phyloP scores from a whole-genome alignment of 148 eudicot species.

The Suaeda aralocaspica region DNA sequence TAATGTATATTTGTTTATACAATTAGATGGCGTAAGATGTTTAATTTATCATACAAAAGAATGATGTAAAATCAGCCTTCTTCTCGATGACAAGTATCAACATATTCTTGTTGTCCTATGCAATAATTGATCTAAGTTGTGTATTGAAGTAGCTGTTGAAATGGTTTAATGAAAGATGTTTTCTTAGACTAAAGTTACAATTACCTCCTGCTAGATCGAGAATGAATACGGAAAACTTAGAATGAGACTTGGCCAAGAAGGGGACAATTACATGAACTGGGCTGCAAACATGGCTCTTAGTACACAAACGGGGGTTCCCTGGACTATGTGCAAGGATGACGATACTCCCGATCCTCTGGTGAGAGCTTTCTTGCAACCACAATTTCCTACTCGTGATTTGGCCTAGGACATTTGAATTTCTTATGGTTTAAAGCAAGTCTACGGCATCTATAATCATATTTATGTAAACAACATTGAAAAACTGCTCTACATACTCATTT shows the following conservation, averaged over 20 bases:
- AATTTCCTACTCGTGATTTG: not conserved
- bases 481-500: not conserved
- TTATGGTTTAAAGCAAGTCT: not conserved
- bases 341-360: slow-evolving; percentile 95
- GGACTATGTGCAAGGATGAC: slow-evolving; percentile 96
- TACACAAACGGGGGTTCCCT: slow-evolving; percentile 80
- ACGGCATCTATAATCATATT: not conserved
- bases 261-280: slow-evolving; percentile 77
- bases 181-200: not conserved
- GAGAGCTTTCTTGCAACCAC: slow-evolving; percentile 13
- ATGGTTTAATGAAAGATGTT: too few species aligned
- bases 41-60: not conserved
- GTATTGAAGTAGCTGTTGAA: not conserved
- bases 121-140: not conserved
- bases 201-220: slow-evolving; percentile 53
- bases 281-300: slow-evolving; percentile 88
- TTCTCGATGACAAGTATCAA: not conserved
- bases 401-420: not conserved
- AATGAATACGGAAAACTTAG: slow-evolving; percentile 72
- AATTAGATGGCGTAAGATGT: not conserved
- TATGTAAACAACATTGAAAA: not conserved
- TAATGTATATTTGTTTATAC: not conserved
- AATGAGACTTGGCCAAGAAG: slow-evolving; percentile 48
- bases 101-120: not conserved
- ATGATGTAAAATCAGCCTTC: not conserved